Base-by-base conservation (phyloP, 108 stramenopile species). In the Conticribra weissflogii region DNA sequence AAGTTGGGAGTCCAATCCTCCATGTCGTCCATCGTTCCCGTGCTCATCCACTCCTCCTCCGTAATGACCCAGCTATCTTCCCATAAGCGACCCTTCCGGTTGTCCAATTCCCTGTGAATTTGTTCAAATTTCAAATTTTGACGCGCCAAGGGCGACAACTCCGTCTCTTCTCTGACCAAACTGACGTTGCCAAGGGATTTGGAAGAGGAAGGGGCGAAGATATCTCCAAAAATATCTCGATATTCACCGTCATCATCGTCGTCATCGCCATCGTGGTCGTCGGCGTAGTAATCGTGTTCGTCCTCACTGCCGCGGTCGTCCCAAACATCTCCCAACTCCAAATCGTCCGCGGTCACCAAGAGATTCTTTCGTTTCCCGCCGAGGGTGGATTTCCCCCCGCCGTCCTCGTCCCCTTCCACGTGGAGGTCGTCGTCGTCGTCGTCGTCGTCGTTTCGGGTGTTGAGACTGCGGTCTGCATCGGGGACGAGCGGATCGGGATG, bases 1-100 rank as follows among this genome's bases (percentile, higher is more conserved):
- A 82, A 54, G 12, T 85, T 75, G 0, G 87, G 82, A 17, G 76
- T 71, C 92, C 92, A 93, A 18, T 89, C 86, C 23, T 87, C 83
- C 27, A 93, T 59, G 58, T 88, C 88, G 28, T 90, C 88, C 47
- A 49, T 71, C 2, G 50, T 33, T 27, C 68, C 72, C 31, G 67
- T 64, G 33, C 73, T 31, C 66, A 75, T 68, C 89, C 89, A 88
- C 55, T 86, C 84, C 49, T 90, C 87, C 51, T 88, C 86, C 8
- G 84, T 54, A 48, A 90, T 85, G 9, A 72, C 73, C 87, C 83
- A 85, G 25, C 65, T 60, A 54, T 88, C 85, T 24, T 60, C 64
- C 87, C 87, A 91, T 29, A 76, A 67, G 19, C 90, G 83, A 52
- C 90, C 90, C 27, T 71, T 86, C 16, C 79, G 27, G 19, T 34